Percentiles rank a stretch among this genome's conserved stretches.
These are phyloP conservation scores for Pilobolus umbonatus DNA, from an alignment of 192 early-diverging fungal genomes.

Conservation along the genomic window DNA sequence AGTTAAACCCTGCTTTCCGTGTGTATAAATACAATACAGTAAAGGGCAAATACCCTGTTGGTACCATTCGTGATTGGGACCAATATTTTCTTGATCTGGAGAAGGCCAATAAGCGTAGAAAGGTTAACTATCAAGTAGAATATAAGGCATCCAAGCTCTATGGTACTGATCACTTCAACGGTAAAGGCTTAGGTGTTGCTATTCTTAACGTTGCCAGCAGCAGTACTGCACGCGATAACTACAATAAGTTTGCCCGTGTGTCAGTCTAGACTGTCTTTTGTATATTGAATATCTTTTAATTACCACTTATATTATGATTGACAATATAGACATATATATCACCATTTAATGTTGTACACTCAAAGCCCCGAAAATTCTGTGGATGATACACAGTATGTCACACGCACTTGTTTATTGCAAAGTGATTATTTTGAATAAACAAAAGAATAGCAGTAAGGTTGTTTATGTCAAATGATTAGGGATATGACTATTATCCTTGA, in stretches of 20 bases:
- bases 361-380: background rate
- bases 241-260: background rate
- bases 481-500: too few species aligned
- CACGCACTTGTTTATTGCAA: too few species aligned
- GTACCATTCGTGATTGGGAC: slow-evolving; percentile 9
- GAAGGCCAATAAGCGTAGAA: slow-evolving; percentile 1
- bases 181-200: background rate
- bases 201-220: background rate
- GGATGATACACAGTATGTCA: background rate
- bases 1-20: slow-evolving; percentile 34
- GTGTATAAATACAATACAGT: slow-evolving; percentile 34
- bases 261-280: background rate
- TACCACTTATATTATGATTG: too few species aligned
- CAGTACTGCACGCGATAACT: background rate
- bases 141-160: slow-evolving; percentile 18
- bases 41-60: slow-evolving; percentile 1
- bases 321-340: background rate
- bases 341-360: background rate
- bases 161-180: slow-evolving; percentile 13
- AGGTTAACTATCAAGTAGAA: slow-evolving; percentile 15
- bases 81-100: slow-evolving; percentile 27
- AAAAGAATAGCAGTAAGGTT: too few species aligned
- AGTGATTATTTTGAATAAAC: too few species aligned
- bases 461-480: too few species aligned
- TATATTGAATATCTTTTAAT: too few species aligned